Conservation (phyloP, 2,329 filamentous ascomycete species). For the Aspergillus novoparasiticus region DNA sequence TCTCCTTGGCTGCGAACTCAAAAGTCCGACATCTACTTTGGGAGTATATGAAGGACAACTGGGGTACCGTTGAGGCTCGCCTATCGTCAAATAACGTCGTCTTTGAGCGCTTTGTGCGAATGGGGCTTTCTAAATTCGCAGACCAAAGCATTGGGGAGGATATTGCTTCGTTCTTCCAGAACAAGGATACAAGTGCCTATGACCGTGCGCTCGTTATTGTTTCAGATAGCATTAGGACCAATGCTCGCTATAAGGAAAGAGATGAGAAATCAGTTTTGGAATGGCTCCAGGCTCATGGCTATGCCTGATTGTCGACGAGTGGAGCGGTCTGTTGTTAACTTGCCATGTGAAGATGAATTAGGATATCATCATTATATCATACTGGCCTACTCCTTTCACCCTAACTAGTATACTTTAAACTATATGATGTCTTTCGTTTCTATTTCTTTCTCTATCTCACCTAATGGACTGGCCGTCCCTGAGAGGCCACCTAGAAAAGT, state of each 20-base stretch:
- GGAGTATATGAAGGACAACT: constrained; percentile 84
- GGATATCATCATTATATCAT: neutral
- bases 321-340: neutral
- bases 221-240: constrained; percentile 80
- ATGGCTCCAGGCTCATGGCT: constrained; percentile 71
- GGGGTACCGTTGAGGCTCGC: constrained; percentile 70
- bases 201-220: constrained; percentile 84
- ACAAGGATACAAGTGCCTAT: constrained; percentile 83
- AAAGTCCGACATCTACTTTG: constrained; percentile 75
- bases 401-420: neutral
- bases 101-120: constrained; percentile 82
- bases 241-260: constrained; percentile 78
- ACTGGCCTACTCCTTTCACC: neutral
- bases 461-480: neutral
- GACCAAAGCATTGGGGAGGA: constrained; percentile 70
- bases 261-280: constrained; percentile 73
- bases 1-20: constrained; percentile 71
- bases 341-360: neutral
- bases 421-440: neutral
- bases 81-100: constrained; percentile 82
- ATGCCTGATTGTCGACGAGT: constrained; percentile 44
- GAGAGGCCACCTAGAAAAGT: neutral
- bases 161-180: constrained; percentile 80
- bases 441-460: no score
- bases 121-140: constrained; percentile 77